Evolutionary conservation across 768 basidiomycete genomes (phyloP).

Genomic region (Leccinum olivaceopallidum): DNA sequence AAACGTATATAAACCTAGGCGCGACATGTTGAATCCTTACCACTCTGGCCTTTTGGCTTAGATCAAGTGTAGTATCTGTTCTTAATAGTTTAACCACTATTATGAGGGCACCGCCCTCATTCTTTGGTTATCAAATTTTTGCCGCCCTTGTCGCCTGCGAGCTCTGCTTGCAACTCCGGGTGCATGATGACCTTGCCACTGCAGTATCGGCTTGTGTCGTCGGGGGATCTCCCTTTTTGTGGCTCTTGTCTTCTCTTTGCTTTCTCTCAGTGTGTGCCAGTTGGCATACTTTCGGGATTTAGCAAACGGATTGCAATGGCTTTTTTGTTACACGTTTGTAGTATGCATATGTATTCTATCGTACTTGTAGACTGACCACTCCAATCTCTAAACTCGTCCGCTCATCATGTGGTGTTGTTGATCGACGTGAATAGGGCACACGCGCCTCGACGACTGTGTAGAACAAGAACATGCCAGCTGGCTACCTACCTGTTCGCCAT

Average conservation of each 20-base stretch:
- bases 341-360: too few species aligned
- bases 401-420: too few species aligned
- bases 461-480: too few species aligned
- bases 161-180: constrained; percentile 46
- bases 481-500: too few species aligned
- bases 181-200: constrained; percentile 42
- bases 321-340: too few species aligned
- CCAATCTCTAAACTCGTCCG: too few species aligned
- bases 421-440: too few species aligned
- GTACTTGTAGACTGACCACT: too few species aligned
- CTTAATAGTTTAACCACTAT: constrained; percentile 63
- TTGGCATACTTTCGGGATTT: background rate
- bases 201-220: constrained; percentile 57
- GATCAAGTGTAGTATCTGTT: constrained; percentile 81
- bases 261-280: background rate
- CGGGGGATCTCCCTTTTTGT: constrained; percentile 44
- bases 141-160: constrained; percentile 15
- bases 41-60: constrained; percentile 63
- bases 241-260: constrained; percentile 22
- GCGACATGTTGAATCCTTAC: constrained; percentile 16
- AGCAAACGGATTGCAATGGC: constrained; percentile 20
- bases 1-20: constrained; percentile 14
- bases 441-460: too few species aligned
- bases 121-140: constrained; percentile 53
- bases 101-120: constrained; percentile 55